A percentile compares a stretch with the other conserved stretches of the same genome.
Conservation (phyloP, 2,329 filamentous ascomycete species). For the Colletotrichum coccodes region DNA sequence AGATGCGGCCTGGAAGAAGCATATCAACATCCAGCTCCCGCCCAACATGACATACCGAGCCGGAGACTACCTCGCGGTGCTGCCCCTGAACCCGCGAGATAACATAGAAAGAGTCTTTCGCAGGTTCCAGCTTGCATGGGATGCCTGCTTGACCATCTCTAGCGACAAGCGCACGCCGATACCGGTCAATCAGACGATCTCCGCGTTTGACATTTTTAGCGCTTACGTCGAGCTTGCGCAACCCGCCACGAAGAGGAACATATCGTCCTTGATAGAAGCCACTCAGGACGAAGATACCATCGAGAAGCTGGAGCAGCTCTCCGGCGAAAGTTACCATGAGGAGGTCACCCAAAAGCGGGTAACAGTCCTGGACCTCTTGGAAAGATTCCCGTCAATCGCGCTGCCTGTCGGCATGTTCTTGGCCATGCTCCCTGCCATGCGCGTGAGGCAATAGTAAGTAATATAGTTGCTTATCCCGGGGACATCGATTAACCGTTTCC, state of each 20-base stretch:
- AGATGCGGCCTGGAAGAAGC: conserved; percentile 66
- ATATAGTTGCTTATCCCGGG: too few species aligned
- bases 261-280: conserved; percentile 35
- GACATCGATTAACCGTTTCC: neutral
- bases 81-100: conserved; percentile 75
- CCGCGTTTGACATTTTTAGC: conserved; percentile 71
- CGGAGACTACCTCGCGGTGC: conserved; percentile 80
- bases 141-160: conserved; percentile 71
- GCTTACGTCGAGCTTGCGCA: conserved; percentile 80
- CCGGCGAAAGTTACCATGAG: conserved; percentile 48
- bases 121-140: conserved; percentile 75
- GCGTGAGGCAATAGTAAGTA: conserved; percentile 45
- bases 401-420: conserved; percentile 70
- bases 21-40: conserved; percentile 76
- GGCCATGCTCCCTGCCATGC: conserved; percentile 72
- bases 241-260: conserved; percentile 73
- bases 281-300: conserved; percentile 44
- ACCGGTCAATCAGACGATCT: conserved; percentile 65
- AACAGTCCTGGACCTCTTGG: conserved; percentile 70
- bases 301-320: conserved; percentile 48
- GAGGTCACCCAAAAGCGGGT: conserved; percentile 59
- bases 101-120: conserved; percentile 72
- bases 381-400: conserved; percentile 61
- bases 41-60: conserved; percentile 72
- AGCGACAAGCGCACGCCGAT: conserved; percentile 62